Evolutionary conservation across 129 eudicot species (phyloP), one percentile per base, ranked within the genome.

Genomic region (Flaveria ramosissima): DNA sequence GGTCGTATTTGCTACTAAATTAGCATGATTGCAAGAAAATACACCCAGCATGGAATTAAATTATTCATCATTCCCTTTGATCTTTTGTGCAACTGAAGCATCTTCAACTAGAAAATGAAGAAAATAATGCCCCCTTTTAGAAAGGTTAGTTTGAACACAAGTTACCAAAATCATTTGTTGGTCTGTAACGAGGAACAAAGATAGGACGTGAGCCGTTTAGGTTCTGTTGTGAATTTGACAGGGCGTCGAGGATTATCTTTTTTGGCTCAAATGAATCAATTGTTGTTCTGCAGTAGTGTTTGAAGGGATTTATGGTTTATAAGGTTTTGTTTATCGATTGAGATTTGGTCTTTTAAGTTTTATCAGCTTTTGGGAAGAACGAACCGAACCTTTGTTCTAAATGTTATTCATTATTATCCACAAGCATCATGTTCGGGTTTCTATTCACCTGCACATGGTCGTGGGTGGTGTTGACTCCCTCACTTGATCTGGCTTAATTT

Each of bases 91-190:
- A 43, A 60, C 74, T 36, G 57, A 71, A 68, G 45, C 39, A 8
- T 73, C 74, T 47, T 71, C 43, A 26, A 55, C 30, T 56, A 64
- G 78, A 47, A 72, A 51, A 73, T 72, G 56, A 82, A 53, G 78
- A 77, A 63, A 78, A 68, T 78, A 80, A 75, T n/a, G 74, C 39
- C 19, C 20, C 78, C 52, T 72, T 50, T 64, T 61, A 39, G 53
- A 62, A 15, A 70, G n/a, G 41, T 76, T 77, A 45, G 68, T 24
- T 77, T 57, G 75, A 65, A 66, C 74, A 56, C 76, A 17, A 75
- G 57, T 52, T 68, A 41, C n/a, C 3, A 32, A n/a, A 65, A 7
- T 32, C 48, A 55, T 63, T 56, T 73, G 74, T 51, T 52, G 59
- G 42, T 43, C 52, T 80, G 78, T 79, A 72, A 32, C 11, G 10